Base-by-base conservation (phyloP, 2,329 filamentous ascomycete species). In the Fusarium metavorans region DNA sequence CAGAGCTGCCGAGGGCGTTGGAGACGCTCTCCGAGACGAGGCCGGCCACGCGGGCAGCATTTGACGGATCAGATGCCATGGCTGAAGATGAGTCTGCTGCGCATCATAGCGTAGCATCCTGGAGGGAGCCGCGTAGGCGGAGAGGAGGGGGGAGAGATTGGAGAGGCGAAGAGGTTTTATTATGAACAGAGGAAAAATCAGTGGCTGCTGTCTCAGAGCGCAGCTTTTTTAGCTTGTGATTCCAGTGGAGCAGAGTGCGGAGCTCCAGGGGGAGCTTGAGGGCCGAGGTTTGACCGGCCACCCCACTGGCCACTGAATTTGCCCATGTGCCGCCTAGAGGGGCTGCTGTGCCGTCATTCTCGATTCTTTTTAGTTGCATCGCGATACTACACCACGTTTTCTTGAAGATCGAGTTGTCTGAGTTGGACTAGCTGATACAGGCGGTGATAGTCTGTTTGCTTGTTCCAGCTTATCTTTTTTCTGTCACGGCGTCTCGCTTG, bases 51-150 rank as follows among this genome's bases (percentile, higher is more conserved):
- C 79, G 77, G 62, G 80, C 78, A 77, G 80, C 83, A 78, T 78
- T 83, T 78, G 83, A 83, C 77, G 83, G 62, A 76, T 83, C 83
- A 79, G 83, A 84, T 80, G 83, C 82, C 84, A 85, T 85, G 81
- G 76, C 80, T 80, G 80, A 73, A 76, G 73, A 71, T 79, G 54
- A 74, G 70, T 72, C 66, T 80, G 76, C 73, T 78, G 70, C 76
- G 74, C 76, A 77, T 74, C 71, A 60, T 77, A 70, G 78, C 76
- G 78, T 79, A 82, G 82, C 83, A 84, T 84, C 72, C 79, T 85
- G 82, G 66, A 79, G 63, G 69, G 71, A 68, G 70, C 72, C 76
- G 68, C 70, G 67, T 70, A 50, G 71, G 70, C 74, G 79, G 70
- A 68, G 62, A 71, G 64, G 56, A 65, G 66, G 70, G 65, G 45